Evolutionary conservation across 1,139 yeast genomes (phyloP), one percentile per base, ranked within the genome.

Genomic region (Pichia sp.): DNA sequence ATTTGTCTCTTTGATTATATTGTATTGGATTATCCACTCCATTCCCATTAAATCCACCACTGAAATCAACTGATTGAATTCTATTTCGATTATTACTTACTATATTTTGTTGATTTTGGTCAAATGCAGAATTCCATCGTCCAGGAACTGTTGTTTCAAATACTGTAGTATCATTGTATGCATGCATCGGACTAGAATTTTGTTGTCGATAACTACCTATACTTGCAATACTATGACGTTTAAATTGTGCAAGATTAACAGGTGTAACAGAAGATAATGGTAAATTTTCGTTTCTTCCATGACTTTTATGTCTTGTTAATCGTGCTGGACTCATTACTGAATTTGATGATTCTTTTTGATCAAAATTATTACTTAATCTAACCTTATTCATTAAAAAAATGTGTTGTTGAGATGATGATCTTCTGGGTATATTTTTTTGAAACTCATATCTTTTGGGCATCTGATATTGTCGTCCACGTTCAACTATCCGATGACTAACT

Each of bases 401-500:
- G 7, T 36, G 36, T 16, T 20, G 38, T 32, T 46, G 40, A 4
- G 46, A 26, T 28, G 50, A 40, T 35, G 45, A 33, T 11, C 32
- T 30, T 21, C 36, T 33, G 4, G 45, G 44, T 11, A 51, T 54
- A 33, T 53, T 53, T 27, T 48, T 52, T 30, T 49, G 52, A 22
- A 49, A 51, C 33, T 56, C 57, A 32, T 54, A 55, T 26, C 61
- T 42, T 39, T 52, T 48, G 6, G 57, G 55, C 1, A 52, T 38
- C 31, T 55, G 57, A 34, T 43, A 48, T 26, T 51, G 56, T 18
- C 61, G 32, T 5, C 61, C 60, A 10, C 61, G 44, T 22, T 40
- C 43, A 35, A n/a, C n/a, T n/a, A n/a, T n/a, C n/a, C n/a, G n/a
- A n/a, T n/a, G n/a, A n/a, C n/a, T n/a, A n/a, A n/a, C n/a, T n/a